These are phyloP conservation scores for Pseudoneurospora amorphoporcata DNA, from an alignment of 495 filamentous ascomycete species.

Conservation along the genomic window DNA sequence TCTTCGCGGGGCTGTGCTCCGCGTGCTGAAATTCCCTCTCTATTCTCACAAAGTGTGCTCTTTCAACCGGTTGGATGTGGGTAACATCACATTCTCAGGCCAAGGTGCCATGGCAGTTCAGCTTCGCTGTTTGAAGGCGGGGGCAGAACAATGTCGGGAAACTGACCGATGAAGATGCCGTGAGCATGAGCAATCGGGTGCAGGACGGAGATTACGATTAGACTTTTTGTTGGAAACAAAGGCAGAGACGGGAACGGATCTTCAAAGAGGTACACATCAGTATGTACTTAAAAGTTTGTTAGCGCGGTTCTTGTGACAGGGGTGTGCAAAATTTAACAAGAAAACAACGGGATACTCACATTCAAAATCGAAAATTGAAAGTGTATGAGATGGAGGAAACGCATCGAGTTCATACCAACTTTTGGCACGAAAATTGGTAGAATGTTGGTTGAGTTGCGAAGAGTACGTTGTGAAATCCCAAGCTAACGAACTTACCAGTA, in stretches of 20 bases:
- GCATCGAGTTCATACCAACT: too few species aligned
- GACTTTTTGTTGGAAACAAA: background rate
- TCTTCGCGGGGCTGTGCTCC: background rate
- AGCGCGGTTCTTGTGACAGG: too few species aligned
- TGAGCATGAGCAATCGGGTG: background rate
- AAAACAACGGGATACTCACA: too few species aligned
- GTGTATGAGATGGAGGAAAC: too few species aligned
- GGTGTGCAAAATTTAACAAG: too few species aligned
- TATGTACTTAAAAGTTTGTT: too few species aligned
- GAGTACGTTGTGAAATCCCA: too few species aligned
- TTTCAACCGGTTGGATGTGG: background rate
- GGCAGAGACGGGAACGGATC: background rate
- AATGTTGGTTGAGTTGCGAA: too few species aligned
- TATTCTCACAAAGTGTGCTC: background rate
- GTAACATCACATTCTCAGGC: background rate
- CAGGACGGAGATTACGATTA: background rate
- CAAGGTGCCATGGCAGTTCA: background rate
- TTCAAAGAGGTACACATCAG: background rate
- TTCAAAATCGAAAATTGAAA: too few species aligned
- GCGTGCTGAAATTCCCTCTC: constrained; percentile 1
- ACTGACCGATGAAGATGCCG: background rate
- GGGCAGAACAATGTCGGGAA: background rate
- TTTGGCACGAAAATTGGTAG: too few species aligned
- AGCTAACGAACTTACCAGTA: too few species aligned
- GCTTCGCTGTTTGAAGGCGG: background rate